Evolutionary conservation across 108 stramenopile genomes (phyloP).

Genomic region (Conticribra guillardii): DNA sequence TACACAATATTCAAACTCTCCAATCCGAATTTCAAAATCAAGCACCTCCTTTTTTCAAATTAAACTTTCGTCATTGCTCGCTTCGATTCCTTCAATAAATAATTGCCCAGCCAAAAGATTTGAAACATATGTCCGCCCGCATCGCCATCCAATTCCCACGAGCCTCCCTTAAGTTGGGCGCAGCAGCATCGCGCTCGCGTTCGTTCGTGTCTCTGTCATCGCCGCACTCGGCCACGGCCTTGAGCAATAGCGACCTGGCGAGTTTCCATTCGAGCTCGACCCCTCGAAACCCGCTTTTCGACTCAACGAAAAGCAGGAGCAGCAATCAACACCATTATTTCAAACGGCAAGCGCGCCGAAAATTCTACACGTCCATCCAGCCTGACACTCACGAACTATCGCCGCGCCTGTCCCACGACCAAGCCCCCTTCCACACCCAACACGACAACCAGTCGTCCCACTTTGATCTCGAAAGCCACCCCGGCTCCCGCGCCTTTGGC

Average conservation of each 20-base stretch:
- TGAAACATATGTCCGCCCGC: background rate
- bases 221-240: background rate
- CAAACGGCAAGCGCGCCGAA: background rate
- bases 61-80: too few species aligned
- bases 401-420: too few species aligned
- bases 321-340: too few species aligned
- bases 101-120: background rate
- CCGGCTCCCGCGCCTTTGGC: slow-evolving; percentile 67
- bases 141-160: background rate
- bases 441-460: background rate
- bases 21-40: too few species aligned
- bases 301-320: too few species aligned
- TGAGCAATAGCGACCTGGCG: too few species aligned
- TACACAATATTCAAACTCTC: too few species aligned
- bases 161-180: background rate
- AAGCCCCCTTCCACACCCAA: slow-evolving; percentile 16
- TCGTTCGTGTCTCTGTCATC: background rate
- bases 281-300: too few species aligned
- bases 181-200: background rate
- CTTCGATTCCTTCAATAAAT: background rate
- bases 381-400: background rate
- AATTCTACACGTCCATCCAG: background rate
- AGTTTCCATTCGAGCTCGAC: too few species aligned
- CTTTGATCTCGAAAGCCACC: background rate
- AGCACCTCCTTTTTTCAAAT: too few species aligned